phyloP scores from a whole-genome alignment of 2,329 filamentous ascomycete genomes.

The Colletotrichum filicis region DNA sequence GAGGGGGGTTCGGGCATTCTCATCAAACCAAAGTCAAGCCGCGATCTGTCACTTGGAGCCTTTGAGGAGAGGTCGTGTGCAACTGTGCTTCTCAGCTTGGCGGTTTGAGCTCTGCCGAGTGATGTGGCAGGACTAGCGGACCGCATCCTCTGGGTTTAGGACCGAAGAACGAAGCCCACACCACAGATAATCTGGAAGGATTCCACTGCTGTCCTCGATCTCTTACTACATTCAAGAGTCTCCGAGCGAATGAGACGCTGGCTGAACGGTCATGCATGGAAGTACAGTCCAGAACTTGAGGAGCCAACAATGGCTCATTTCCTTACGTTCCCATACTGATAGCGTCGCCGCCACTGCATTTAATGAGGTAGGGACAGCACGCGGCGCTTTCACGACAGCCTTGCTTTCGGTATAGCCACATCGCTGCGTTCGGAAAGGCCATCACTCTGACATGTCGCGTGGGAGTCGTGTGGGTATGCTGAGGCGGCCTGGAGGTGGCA shows the following conservation, averaged over 20 bases:
- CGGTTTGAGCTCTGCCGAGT: slow-evolving; percentile 23
- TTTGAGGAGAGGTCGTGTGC: slow-evolving; percentile 3
- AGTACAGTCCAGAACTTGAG: slow-evolving; percentile 14
- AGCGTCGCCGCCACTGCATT: slow-evolving; percentile 13
- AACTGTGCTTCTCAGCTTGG: slow-evolving; percentile 28
- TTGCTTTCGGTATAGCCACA: neutral
- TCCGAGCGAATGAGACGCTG: neutral
- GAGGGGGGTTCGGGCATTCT: neutral
- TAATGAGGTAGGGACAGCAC: slow-evolving; percentile 15
- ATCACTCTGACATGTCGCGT: slow-evolving; percentile 27
- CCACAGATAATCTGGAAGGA: slow-evolving; percentile 12
- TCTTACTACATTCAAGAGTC: neutral
- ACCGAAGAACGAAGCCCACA: neutral
- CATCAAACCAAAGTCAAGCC: slow-evolving; percentile 19
- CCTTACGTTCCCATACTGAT: slow-evolving; percentile 25
- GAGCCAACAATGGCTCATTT: neutral
- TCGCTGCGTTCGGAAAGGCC: slow-evolving; percentile 12
- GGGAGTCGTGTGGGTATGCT: slow-evolving; percentile 30
- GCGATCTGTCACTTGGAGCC: slow-evolving; percentile 8
- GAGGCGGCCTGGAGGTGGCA: slow-evolving; percentile 11
- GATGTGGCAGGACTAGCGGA: slow-evolving; percentile 19
- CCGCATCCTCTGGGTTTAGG: neutral
- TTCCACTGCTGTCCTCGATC: slow-evolving; percentile 5
- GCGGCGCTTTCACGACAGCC: neutral
- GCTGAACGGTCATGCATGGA: slow-evolving; percentile 33